A percentile compares a stretch with the other conserved stretches of the same genome.
phyloP scores from a whole-genome alignment of 2,329 filamentous ascomycete species.

The Arthrobotrys conoides region DNA sequence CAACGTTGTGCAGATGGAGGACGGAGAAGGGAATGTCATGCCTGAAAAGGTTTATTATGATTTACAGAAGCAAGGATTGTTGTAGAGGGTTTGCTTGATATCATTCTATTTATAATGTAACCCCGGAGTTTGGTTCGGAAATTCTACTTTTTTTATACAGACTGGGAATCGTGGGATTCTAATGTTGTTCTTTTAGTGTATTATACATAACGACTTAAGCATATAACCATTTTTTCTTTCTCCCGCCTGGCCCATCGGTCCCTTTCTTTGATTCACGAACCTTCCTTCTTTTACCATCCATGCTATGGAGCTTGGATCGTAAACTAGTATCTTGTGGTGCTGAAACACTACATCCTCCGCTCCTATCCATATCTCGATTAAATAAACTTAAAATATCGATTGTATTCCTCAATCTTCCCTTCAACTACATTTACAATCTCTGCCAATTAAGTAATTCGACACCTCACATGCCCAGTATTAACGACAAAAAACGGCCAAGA shows the following conservation, averaged over 20 bases:
- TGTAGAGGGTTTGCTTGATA: conserved; percentile 27
- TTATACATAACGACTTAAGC: conserved; percentile 11
- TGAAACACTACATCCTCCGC: no score
- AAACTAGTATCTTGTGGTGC: no score
- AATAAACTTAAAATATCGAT: no score
- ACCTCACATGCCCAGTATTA: no score
- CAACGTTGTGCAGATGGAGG: conserved; percentile 97
- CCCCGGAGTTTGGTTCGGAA: conserved; percentile 36
- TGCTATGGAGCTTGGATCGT: no score
- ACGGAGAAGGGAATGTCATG: conserved; percentile 97
- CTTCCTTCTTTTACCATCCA: no score
- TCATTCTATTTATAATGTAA: conserved; percentile 10
- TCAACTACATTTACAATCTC: no score
- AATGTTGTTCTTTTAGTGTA: conserved; percentile 1
- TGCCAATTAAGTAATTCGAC: no score
- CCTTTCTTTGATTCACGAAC: not conserved
- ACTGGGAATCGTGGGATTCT: conserved; percentile 26
- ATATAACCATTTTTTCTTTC: not conserved
- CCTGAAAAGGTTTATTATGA: conserved; percentile 95
- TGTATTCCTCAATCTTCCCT: no score
- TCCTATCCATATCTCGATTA: no score
- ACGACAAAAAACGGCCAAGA: no score
- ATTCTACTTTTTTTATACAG: conserved; percentile 34
- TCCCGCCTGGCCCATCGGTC: no score
- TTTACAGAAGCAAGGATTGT: conserved; percentile 55